Base-by-base conservation (phyloP, 345 rosid species). In the Melastoma malabathricum region DNA sequence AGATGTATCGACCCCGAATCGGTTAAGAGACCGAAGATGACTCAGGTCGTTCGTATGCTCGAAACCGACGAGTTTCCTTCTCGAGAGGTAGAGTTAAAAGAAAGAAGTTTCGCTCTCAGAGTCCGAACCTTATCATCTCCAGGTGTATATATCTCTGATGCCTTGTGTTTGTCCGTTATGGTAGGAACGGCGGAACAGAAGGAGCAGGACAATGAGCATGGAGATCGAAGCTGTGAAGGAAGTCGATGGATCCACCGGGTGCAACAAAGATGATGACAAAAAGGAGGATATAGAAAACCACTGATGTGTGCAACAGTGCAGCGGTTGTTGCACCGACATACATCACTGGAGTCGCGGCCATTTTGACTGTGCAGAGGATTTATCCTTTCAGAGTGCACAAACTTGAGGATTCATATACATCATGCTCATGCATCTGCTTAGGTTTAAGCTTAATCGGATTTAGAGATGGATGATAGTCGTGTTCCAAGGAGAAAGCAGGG, bases 1-100 rank as follows among this genome's bases (percentile, higher is more conserved):
- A 76, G 84, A 56, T 90, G 98, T 54, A 84, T 90, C 38, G 98
- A 90, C 63, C 96, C 81, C 47, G 96, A 86, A 52, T 60, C 96
- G n/a, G 75, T 75, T 39, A 82, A 84, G 73, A 76, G 98, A 64
- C 98, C 96, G 5, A 84, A 70, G 70, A 90, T 86, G 98, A 90
- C 83, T 64, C 94, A 83, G 50, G 82, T 90, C 55, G 94, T 72
- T 10, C 77, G 66, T 7, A 90, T 90, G 96, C 94, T 90, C 57
- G 96, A 90, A 69, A 77, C 86, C 15, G 89, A 86, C 53, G 94
- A 84, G n/a, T 74, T 73, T 59, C 89, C 96, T 45, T 77, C 76
- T 52, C 84, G 80, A n/a, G 94, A 84, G 96, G 98, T 83, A 22
- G 73, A 0, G 20, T 14, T 19, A 22, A 13, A 48, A 13, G 25